Evolutionary conservation across 1,284 basidiomycete genomes (phyloP), one percentile per base, ranked within the genome.

Genomic region (Violaceomyces palustris): DNA sequence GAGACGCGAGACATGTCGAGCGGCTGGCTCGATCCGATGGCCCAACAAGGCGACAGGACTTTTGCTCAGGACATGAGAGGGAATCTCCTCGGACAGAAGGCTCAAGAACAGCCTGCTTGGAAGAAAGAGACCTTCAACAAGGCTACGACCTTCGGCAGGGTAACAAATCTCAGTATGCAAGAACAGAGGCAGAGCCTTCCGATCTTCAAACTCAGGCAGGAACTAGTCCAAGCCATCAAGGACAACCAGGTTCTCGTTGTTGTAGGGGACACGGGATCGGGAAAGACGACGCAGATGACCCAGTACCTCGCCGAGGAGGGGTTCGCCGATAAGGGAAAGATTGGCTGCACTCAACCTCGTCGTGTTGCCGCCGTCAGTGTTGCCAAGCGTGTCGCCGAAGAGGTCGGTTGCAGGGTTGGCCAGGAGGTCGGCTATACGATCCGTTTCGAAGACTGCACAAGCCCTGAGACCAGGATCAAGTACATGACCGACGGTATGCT

Each of bases 401-500:
- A 98, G 75, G 91, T 97, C 3, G 94, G 93, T 6, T 96, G 92
- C 75, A 82, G 93, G 8, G 79, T 99, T 4, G 93, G 93, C 8
- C 87, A 93, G 68, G 93, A 97, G 75, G 93, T 99, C 48, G 93
- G 93, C 2, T 99, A 99, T 74, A 89, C 87, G 4, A 96, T 99
- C 65, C 92, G 94, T 78, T 99, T 99, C 75, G 93, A 99, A 77
- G 94, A 98, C 75, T 91, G 91, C 75, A 97, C 93, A 4, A 86
- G 88, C 67, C 89, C 93, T 0, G 94, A 97, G 75, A 98, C 93
- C 10, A 84, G 87, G 69, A 97, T 99, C 81, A 99, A 98, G 77
- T 98, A 94, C 81, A 98, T 99, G 94, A 99, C 94, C 57, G 93
- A 98, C 72, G 94, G 93, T 78, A 96, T 99, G 90, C 81, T 99